Evolutionary conservation across 768 basidiomycete species (phyloP), one percentile per base, ranked within the genome.

Genomic region (Boletus huronensis): DNA sequence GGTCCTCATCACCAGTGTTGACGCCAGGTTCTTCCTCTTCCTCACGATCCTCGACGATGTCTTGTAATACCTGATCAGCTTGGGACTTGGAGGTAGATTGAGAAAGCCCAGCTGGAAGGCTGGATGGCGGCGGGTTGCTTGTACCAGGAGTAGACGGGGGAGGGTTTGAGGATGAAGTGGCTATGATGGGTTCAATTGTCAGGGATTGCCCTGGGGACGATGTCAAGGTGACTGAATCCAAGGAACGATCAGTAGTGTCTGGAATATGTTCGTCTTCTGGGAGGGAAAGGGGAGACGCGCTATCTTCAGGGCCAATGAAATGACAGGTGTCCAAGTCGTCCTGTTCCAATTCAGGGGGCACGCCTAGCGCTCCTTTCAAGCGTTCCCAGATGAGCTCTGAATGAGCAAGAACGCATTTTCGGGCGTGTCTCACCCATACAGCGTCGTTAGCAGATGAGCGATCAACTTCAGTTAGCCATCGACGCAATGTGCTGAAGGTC

Each of bases 321-420:
- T 23, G n/a, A 39, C 7, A 21, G 7, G 26, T 25, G 8, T 58
- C 57, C 25, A 23, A 19, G n/a, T 77, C 79, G 42, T 88, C 85
- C 31, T 83, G 71, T 59, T 91, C 87, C 21, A 95, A 75, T 63
- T 95, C 92, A 0, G 86, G 87, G 10, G 93, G 93, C 5, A 93
- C 86, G 5, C 93, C 93, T 2, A 97, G 75, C 0, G 90, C 92
- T 29, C 84, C 87, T 63, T 93, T 94, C 64, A 95, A 75, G 53
- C 92, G 82, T 69, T 95, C 92, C 93, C 93, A 97, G 52, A 95
- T 85, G 38, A 93, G 82, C 64, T 95, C 93, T 14, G 85, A 88
- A 59, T 85, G 86, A 25, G 81, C 72, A 21, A 88, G 75, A 61
- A 96, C 81, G 62, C 91, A 93, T 51, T 77, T 79, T n/a, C 91